Base-by-base conservation (phyloP, 1,284 basidiomycete genomes). In the Phlebopus sp. region DNA sequence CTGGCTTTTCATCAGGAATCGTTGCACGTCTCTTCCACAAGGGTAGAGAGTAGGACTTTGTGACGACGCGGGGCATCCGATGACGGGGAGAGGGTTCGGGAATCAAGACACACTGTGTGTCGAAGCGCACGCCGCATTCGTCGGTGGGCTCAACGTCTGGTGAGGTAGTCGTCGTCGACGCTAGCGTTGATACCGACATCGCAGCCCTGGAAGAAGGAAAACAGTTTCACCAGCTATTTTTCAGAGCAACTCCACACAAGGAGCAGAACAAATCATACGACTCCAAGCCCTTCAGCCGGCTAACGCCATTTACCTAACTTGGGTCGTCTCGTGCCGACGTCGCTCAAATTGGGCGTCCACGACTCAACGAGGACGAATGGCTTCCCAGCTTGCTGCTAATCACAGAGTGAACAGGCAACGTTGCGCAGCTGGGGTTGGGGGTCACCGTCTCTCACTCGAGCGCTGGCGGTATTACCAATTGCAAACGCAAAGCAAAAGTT, bases 41-140 rank as follows among this genome's bases (percentile, higher is more conserved):
- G 0, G 83, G 81, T 46, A 86, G 68, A 0, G 78, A 72, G 52
- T 82, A 83, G 2, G 80, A 80, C 55, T 77, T 84, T 18, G 77
- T 79, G 54, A 80, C 62, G 43, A 84, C 69, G 44, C 72, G 68
- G 39, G 77, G 71, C 32, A 73, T 63, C 50, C 74, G 72, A 5
- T 71, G 66, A 49, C 59, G 62, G 8, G 66, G 59, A 4, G 60
- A 56, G 13, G 62, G 60, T 50, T 82, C 77, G 13, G 84, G 85
- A 47, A 87, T 86, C 51, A 87, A 74, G 5, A 84, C 69, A 52
- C 84, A 86, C 55, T 80, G 74, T 42, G 72, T 69, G 68, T 86
- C 77, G 65, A 86, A 86, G 46, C 83, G 75, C 9, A 86, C 82
- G n/a, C 72, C 52, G 4, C 21, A 53, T 25, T 60, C 64, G 30